Conservation (phyloP, 73 alveolate species). For the Paraurostyla sp. region DNA sequence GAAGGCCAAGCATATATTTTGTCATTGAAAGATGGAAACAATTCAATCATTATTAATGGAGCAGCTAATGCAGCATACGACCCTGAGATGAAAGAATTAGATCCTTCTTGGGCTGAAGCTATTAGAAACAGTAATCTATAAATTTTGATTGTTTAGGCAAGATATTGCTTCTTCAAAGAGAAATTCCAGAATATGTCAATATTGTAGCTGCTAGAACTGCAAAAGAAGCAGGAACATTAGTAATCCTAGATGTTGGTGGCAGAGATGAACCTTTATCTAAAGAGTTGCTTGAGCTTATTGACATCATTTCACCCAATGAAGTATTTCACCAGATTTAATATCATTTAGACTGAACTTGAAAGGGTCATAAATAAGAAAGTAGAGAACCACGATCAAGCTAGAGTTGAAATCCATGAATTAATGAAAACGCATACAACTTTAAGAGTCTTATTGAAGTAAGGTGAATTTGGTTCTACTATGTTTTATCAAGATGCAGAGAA, state of each 20-base stretch:
- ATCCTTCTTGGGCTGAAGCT: constrained; percentile 60
- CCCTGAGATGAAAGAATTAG: constrained; percentile 30
- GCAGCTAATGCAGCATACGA: constrained; percentile 71
- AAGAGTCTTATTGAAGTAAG: constrained; percentile 64
- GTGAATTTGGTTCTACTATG: constrained; percentile 53
- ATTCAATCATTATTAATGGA: constrained; percentile 74
- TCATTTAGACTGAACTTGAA: constrained; percentile 69
- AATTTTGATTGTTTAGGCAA: not conserved
- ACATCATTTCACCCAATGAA: constrained; percentile 79
- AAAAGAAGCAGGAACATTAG: constrained; percentile 62
- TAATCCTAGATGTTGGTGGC: constrained; percentile 78
- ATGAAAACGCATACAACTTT: not conserved
- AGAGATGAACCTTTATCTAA: constrained; percentile 66
- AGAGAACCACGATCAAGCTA: constrained; percentile 30
- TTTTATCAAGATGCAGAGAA: not conserved
- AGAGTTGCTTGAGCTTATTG: constrained; percentile 55
- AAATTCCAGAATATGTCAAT: constrained; percentile 71
- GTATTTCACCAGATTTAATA: not conserved
- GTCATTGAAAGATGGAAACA: constrained; percentile 73
- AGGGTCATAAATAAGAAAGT: constrained; percentile 40
- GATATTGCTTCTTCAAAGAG: constrained; percentile 72
- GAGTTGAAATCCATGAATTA: constrained; percentile 1
- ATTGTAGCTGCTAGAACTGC: constrained; percentile 76
- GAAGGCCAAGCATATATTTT: constrained; percentile 70
- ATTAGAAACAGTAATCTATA: constrained; percentile 10